Percentiles rank a stretch among this genome's conserved stretches.
Conservation (phyloP, 305 asterid species). For the Fraxinus baroniana region DNA sequence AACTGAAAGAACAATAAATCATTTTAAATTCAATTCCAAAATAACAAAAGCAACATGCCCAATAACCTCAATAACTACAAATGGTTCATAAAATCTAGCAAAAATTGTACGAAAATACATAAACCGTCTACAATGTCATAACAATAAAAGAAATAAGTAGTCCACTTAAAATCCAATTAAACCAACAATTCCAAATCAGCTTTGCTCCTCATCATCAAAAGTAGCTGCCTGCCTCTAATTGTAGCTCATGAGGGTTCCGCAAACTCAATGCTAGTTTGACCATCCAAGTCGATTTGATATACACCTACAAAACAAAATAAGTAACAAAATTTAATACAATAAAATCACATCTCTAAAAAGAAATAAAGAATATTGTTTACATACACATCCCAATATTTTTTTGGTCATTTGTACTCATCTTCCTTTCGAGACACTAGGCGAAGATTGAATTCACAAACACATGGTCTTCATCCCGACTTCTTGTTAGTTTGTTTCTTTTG, state of each 20-base stretch:
- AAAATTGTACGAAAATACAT: background rate
- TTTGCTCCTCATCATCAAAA: background rate
- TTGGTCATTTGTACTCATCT: background rate
- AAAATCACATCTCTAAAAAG: background rate
- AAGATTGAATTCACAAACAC: background rate
- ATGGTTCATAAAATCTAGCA: background rate
- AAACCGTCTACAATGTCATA: background rate
- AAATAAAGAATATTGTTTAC: no score
- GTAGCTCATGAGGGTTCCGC: background rate
- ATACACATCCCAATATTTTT: background rate
- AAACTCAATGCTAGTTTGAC: background rate
- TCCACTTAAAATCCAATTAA: background rate
- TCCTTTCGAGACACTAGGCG: background rate
- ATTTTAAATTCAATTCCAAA: background rate
- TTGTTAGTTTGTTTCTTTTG: background rate
- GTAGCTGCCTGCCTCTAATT: background rate
- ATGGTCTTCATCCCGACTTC: background rate
- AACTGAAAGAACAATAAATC: background rate
- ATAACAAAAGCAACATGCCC: background rate
- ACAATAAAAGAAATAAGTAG: background rate
- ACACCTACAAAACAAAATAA: background rate
- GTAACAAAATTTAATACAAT: background rate
- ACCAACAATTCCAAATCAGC: background rate
- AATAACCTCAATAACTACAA: background rate
- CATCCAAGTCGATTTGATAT: background rate